Base-by-base conservation (phyloP, 1,139 yeast genomes). In the Torulaspora pretoriensis region DNA sequence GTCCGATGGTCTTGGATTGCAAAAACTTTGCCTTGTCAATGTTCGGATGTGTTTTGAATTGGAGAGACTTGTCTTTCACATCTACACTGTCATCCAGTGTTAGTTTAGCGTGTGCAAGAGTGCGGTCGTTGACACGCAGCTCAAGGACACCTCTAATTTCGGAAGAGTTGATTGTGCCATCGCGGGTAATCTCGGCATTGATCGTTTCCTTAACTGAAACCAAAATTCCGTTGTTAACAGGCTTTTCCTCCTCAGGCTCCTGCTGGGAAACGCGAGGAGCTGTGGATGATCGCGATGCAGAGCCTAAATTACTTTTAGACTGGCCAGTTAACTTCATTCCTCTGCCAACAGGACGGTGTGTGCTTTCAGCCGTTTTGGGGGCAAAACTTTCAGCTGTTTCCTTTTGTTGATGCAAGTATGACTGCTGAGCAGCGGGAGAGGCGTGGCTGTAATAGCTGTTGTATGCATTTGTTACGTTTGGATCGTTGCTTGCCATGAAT, bases 21-120 rank as follows among this genome's bases (percentile, higher is more conserved):
- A 76, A 72, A 66, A 90, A 92, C 59, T 78, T 68, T 39, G 71
- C 72, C 62, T 87, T 83, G 70, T 92, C 97, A 53, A 92, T 95
- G 64, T 90, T 89, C 51, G 98, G 98, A 70, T 92, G 97, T 24
- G 97, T 88, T 67, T 90, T 90, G 72, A 80, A 92, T 63, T 83
- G 92, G 45, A 80, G 74, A 4, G 60, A 39, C 43, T 59, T 60
- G 36, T 63, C 64, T 28, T 59, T 59, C 14, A 58, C 60, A 35
- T 59, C 52, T n/a, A 61, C 52, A 1, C 48, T 38, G 26, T 77
- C 78, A 28, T 71, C 61, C 51, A 90, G 72, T 50, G 79, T 64
- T 47, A 90, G 74, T 62, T 78, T 79, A 47, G 88, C 77, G 53
- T 76, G 76, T 16, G 95, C 80, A 52, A 83, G 73, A 27, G 74